These are phyloP conservation scores for Halophytophthora polymorphica DNA, from an alignment of 352 stramenopile genomes.

Conservation along the genomic window DNA sequence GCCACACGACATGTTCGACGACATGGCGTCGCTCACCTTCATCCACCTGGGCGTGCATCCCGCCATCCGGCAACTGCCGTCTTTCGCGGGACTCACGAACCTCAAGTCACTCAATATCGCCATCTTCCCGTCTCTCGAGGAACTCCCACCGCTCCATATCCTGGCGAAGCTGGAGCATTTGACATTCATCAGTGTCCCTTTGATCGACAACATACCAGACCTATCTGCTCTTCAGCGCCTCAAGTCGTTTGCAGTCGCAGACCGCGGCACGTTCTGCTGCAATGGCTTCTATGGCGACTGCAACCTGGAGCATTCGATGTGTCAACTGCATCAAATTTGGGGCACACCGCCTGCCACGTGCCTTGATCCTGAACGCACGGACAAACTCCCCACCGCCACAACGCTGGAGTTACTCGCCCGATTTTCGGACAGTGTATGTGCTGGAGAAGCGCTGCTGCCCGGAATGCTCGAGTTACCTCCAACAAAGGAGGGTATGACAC, in stretches of 20 bases:
- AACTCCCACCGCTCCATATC: constrained; percentile 8
- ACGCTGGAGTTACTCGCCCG: constrained; percentile 17
- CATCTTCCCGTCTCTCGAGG: constrained; percentile 4
- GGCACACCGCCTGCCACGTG: constrained; percentile 4
- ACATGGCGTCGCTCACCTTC: constrained; percentile 15
- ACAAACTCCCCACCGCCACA: constrained; percentile 8
- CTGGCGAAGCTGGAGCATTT: constrained; percentile 9
- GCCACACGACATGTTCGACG: constrained; percentile 3
- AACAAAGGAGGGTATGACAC: constrained; percentile 12
- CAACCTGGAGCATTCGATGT: constrained; percentile 11
- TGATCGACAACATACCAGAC: constrained; percentile 13
- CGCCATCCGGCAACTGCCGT: constrained; percentile 4
- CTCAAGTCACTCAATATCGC: constrained; percentile 19
- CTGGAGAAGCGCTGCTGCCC: constrained; percentile 8
- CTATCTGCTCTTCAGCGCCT: constrained; percentile 5
- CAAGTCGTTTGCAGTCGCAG: constrained; percentile 4
- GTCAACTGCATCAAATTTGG: constrained; percentile 4
- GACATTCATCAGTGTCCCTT: not conserved
- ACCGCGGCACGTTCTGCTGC: constrained; percentile 16
- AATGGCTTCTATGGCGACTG: constrained; percentile 22
- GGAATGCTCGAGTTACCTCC: constrained; percentile 11
- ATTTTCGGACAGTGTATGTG: constrained; percentile 23
- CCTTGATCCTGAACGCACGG: constrained; percentile 1
- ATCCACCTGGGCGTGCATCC: constrained; percentile 16
- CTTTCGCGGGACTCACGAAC: constrained; percentile 6